Base-by-base conservation (phyloP, 345 rosid species). In the Corchorus olitorius region DNA sequence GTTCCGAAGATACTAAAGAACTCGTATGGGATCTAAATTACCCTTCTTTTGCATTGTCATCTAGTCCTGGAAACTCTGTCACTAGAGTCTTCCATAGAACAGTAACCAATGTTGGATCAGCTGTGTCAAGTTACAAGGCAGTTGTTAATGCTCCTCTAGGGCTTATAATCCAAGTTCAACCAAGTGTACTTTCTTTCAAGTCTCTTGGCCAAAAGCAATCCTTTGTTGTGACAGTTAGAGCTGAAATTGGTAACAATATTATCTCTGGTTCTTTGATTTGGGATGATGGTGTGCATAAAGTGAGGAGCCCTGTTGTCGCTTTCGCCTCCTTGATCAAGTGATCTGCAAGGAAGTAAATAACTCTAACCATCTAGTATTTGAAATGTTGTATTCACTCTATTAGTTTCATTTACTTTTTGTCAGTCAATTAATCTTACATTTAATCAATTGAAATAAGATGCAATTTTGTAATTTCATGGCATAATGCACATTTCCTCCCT, bases 11-110 rank as follows among this genome's bases (percentile, higher is more conserved):
- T 4, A 35, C 5, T 0, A 76, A 53, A 16, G 81, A 33, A 22
- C 75, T 79, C 0, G 81, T 73, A 0, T 75, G 86, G 90, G 85
- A 81, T 65, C 73, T 84, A 35, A 87, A 87, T 37, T 83, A 76
- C 34, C 88, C 88, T 60, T 77, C 85, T 0, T 81, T 84, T 52
- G 69, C 87, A 0, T 22, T 81, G 10, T 74, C 85, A 0, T n/a
- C 67, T 0, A 14, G 4, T 27, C 41, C 72, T 0, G 22, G 49
- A 35, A 37, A 46, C 4, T 48, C 60, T 0, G 59, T 73, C 1
- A 75, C 63, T 14, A 75, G 75, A 2, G 69, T 50, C 12, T 83
- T 87, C 49, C 80, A 62, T 5, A 78, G 86, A 67, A 78, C 77
- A 7, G 80, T 85, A 6, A 83, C 84, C 3, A 83, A 87, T 54